phyloP scores from a whole-genome alignment of 2,329 filamentous ascomycete species.

The Phoma herbarum region DNA sequence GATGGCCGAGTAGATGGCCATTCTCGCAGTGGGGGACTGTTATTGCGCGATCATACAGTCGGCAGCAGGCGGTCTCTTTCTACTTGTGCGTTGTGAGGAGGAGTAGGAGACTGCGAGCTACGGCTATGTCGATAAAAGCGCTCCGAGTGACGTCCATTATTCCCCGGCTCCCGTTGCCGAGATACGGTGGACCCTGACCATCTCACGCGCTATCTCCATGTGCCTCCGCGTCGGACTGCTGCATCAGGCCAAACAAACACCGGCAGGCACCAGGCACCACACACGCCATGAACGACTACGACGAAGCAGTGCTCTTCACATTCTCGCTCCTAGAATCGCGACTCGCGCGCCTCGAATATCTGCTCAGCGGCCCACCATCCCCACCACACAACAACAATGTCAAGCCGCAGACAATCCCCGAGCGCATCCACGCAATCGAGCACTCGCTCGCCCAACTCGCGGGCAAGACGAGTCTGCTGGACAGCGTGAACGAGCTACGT shows the following conservation, averaged over 20 bases:
- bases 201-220: constrained; percentile 1
- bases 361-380: constrained; percentile 49
- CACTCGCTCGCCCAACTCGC: constrained; percentile 51
- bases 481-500: constrained; percentile 53
- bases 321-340: constrained; percentile 56
- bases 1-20: constrained; percentile 60
- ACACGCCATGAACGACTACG: constrained; percentile 48
- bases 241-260: neutral
- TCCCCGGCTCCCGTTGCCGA: neutral
- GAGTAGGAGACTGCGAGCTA: neutral
- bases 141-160: constrained; percentile 23
- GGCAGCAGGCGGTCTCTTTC: constrained; percentile 10
- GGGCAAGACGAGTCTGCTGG: constrained; percentile 50
- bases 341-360: constrained; percentile 55
- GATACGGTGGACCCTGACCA: neutral
- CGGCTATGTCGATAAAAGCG: constrained; percentile 3
- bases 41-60: constrained; percentile 41
- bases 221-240: neutral
- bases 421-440: constrained; percentile 51
- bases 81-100: no score
- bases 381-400: constrained; percentile 26
- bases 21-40: constrained; percentile 27
- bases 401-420: constrained; percentile 41
- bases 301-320: constrained; percentile 53
- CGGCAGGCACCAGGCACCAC: no score